Conservation (phyloP, 2,329 filamentous ascomycete genomes). For the Onygenales sp. region DNA sequence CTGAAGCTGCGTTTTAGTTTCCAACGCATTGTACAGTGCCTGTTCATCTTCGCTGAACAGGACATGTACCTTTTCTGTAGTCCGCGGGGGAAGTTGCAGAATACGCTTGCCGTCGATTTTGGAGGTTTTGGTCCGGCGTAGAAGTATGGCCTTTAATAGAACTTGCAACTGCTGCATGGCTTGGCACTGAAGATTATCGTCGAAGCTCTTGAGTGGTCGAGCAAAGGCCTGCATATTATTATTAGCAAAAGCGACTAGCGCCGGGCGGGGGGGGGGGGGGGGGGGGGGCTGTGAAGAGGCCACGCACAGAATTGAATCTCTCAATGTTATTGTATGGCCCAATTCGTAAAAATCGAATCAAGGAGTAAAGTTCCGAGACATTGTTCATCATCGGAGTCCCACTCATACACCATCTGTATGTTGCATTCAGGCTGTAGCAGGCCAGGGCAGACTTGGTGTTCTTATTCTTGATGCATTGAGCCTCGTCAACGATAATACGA, state of each 20-base stretch:
- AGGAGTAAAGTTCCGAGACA: constrained; percentile 65
- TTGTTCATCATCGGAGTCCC: constrained; percentile 87
- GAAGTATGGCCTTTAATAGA: constrained; percentile 68
- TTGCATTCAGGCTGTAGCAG: constrained; percentile 48
- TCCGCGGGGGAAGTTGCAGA: constrained; percentile 57
- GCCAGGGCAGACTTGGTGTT: constrained; percentile 53
- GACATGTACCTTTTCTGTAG: constrained; percentile 52
- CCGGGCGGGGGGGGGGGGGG: background rate
- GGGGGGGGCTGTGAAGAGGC: background rate
- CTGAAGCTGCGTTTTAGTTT: constrained; percentile 55
- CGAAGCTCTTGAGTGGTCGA: constrained; percentile 39
- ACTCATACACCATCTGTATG: constrained; percentile 63
- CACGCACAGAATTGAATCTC: constrained; percentile 49
- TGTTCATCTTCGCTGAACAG: constrained; percentile 58
- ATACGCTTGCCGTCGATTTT: constrained; percentile 72
- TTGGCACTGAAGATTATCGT: constrained; percentile 22
- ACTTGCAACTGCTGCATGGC: constrained; percentile 65
- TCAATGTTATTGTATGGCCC: constrained; percentile 60
- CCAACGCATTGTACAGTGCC: constrained; percentile 56
- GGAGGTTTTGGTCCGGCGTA: constrained; percentile 73
- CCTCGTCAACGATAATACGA: constrained; percentile 67
- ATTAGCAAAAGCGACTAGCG: background rate
- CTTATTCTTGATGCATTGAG: constrained; percentile 72
- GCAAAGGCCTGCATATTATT: constrained; percentile 38
- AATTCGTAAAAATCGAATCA: constrained; percentile 69